phyloP scores from a whole-genome alignment of 78 protist species.

The Dictyostelium intermedium region DNA sequence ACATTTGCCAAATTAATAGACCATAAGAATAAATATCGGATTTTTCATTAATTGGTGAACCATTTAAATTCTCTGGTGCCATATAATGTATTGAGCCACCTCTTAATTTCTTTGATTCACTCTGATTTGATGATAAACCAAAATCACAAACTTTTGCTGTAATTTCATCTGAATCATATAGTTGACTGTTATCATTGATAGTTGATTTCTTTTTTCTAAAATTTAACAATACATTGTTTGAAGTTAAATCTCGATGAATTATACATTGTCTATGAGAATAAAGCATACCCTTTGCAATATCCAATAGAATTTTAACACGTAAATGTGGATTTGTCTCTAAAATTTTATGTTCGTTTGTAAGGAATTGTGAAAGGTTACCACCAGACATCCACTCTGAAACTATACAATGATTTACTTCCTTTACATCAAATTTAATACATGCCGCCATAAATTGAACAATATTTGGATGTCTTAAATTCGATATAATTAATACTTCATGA shows the following conservation, averaged over 20 bases:
- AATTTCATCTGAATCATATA: background rate
- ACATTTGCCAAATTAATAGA: slow-evolving; percentile 61
- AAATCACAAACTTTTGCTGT: slow-evolving; percentile 24
- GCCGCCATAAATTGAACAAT: slow-evolving; percentile 76
- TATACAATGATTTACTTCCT: slow-evolving; percentile 63
- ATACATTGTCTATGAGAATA: slow-evolving; percentile 80
- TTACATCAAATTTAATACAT: slow-evolving; percentile 4
- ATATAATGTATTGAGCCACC: slow-evolving; percentile 44
- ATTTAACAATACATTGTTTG: slow-evolving; percentile 76
- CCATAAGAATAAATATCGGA: slow-evolving; percentile 68
- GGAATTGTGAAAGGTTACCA: slow-evolving; percentile 5
- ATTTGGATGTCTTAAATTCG: slow-evolving; percentile 67
- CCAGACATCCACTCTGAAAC: slow-evolving; percentile 75
- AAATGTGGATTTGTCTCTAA: background rate
- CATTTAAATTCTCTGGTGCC: slow-evolving; percentile 70
- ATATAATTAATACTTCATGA: background rate
- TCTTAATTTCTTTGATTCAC: slow-evolving; percentile 6
- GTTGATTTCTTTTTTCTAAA: slow-evolving; percentile 3
- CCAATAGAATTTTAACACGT: slow-evolving; percentile 67
- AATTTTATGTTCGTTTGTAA: slow-evolving; percentile 8
- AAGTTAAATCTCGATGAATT: slow-evolving; percentile 88
- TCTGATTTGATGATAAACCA: slow-evolving; percentile 16
- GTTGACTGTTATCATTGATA: background rate
- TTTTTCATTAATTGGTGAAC: slow-evolving; percentile 43
- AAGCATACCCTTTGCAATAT: slow-evolving; percentile 88